Percentiles rank a stretch among this genome's conserved stretches.
Evolutionary conservation across 2,329 filamentous ascomycete genomes (phyloP).

Genomic region (Clarireedia paspali): DNA sequence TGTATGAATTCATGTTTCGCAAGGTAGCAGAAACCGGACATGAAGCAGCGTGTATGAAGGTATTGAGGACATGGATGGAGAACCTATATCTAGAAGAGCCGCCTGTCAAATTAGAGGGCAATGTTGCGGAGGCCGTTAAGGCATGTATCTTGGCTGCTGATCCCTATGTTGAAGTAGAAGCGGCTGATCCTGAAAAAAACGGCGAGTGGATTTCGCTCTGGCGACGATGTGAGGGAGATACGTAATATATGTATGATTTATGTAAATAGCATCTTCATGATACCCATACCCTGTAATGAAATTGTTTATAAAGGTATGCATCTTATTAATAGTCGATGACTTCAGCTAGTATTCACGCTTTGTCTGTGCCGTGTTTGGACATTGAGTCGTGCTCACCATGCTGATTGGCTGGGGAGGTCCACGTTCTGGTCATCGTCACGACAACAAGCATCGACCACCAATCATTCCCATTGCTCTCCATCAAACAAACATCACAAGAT

Average conservation of each 20-base stretch:
- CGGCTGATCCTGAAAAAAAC: constrained; percentile 5
- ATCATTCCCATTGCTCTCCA: no score
- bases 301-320: background rate
- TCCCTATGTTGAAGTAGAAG: constrained; percentile 28
- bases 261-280: background rate
- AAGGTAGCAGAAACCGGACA: constrained; percentile 39
- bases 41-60: constrained; percentile 37
- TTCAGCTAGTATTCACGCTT: background rate
- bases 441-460: background rate
- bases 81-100: constrained; percentile 52
- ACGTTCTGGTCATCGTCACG: background rate
- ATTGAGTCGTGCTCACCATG: background rate
- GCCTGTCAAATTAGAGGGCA: constrained; percentile 36
- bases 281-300: background rate
- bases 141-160: constrained; percentile 49
- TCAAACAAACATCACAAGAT: background rate
- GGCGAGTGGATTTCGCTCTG: constrained; percentile 19
- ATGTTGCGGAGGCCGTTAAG: constrained; percentile 41
- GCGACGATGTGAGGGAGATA: constrained; percentile 9
- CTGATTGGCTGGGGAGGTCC: background rate
- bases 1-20: constrained; percentile 49
- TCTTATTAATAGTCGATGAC: background rate
- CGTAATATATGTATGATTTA: background rate
- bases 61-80: constrained; percentile 45
- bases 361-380: background rate